Evolutionary conservation across 148 eudicot species (phyloP).

Genomic region (Nepenthes gracilis): DNA sequence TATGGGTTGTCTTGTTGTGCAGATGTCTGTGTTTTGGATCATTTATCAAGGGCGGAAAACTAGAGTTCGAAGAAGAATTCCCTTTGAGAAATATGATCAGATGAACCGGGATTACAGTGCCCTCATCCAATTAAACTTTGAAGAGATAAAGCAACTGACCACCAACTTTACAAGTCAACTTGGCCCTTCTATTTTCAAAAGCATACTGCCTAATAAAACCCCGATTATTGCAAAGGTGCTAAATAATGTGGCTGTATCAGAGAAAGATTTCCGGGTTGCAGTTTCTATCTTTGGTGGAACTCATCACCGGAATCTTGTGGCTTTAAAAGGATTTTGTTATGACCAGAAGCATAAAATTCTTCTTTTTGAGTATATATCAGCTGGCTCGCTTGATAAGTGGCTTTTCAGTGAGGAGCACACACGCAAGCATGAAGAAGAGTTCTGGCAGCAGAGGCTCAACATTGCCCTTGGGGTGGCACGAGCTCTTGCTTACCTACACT

Average conservation of each 20-base stretch:
- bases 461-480: constrained; percentile 50
- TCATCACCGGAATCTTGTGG: constrained; percentile 44
- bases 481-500: constrained; percentile 40
- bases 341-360: constrained; percentile 32
- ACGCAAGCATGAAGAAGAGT: constrained; percentile 11
- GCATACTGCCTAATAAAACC: constrained; percentile 29
- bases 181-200: constrained; percentile 31
- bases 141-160: constrained; percentile 44
- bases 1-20: constrained; percentile 15
- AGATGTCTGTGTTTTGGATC: constrained; percentile 21
- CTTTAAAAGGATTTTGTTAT: constrained; percentile 45
- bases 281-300: constrained; percentile 36
- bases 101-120: constrained; percentile 34
- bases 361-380: constrained; percentile 34
- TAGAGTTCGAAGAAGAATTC: constrained; percentile 14
- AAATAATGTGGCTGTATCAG: constrained; percentile 20
- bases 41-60: constrained; percentile 21
- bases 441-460: constrained; percentile 31
- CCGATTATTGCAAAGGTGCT: constrained; percentile 32
- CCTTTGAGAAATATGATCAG: constrained; percentile 30
- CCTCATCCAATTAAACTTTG: constrained; percentile 32
- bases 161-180: constrained; percentile 28
- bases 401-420: constrained; percentile 9
- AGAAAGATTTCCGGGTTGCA: constrained; percentile 38
- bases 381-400: constrained; percentile 43